These are phyloP conservation scores for Neurospora sp. DNA, from an alignment of 495 filamentous ascomycete species.

Conservation along the genomic window DNA sequence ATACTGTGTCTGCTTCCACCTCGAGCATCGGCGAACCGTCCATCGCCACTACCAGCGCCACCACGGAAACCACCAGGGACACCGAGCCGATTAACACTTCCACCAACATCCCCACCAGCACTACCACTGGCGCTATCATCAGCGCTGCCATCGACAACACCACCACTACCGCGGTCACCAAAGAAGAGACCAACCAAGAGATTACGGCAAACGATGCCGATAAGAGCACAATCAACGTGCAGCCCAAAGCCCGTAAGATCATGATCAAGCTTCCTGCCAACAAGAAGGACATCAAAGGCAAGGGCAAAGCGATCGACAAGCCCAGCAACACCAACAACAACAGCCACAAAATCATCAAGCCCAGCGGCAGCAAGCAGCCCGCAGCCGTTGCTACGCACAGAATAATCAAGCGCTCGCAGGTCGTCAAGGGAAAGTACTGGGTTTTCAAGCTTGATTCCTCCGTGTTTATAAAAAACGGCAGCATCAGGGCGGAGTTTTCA, in stretches of 20 bases:
- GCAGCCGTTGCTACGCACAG: background rate
- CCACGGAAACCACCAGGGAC: too few relatives aligned
- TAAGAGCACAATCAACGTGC: too few relatives aligned
- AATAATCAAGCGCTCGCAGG: background rate
- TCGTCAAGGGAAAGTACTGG: background rate
- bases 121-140: too few relatives aligned
- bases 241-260: background rate
- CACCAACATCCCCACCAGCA: too few relatives aligned
- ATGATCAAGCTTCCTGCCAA: background rate
- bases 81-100: too few relatives aligned
- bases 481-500: rapidly evolving
- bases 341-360: background rate
- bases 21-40: too few relatives aligned
- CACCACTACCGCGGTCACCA: too few relatives aligned
- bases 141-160: too few relatives aligned
- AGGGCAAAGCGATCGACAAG: background rate
- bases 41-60: too few relatives aligned
- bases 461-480: background rate
- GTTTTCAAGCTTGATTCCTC: background rate
- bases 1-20: too few relatives aligned
- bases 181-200: too few relatives aligned
- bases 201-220: too few relatives aligned
- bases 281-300: background rate
- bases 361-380: background rate
- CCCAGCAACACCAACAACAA: background rate